These are phyloP conservation scores for Trichoderma asperellum DNA, from an alignment of 2,329 filamentous ascomycete species.

Conservation along the genomic window DNA sequence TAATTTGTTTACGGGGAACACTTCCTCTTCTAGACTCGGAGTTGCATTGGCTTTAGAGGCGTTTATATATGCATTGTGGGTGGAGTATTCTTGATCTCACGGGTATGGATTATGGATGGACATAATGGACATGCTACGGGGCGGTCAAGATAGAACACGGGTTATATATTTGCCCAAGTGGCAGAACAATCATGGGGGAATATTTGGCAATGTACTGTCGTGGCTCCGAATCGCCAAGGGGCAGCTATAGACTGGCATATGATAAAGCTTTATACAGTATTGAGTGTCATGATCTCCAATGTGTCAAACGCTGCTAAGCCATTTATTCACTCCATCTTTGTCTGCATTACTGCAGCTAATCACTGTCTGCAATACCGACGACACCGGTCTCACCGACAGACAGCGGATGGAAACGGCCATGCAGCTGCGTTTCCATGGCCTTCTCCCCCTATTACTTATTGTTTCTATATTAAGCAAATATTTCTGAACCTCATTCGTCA, in stretches of 20 bases:
- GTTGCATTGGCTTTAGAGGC: constrained; percentile 13
- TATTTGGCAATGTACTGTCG: not conserved
- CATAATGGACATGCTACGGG: not conserved
- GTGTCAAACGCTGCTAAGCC: not conserved
- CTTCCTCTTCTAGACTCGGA: constrained; percentile 4
- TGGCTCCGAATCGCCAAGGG: not conserved
- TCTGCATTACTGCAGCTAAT: not conserved
- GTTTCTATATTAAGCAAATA: not conserved
- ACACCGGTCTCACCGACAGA: not conserved
- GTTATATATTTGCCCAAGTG: not conserved
- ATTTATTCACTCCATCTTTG: not conserved
- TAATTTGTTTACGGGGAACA: not conserved
- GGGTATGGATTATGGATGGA: not conserved
- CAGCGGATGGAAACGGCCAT: not conserved
- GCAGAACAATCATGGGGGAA: not conserved
- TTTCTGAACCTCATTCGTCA: not conserved
- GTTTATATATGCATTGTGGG: constrained; percentile 17
- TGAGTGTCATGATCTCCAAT: not conserved
- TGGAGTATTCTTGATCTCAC: not conserved
- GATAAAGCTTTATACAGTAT: not conserved
- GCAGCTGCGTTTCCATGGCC: not conserved
- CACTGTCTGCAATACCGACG: not conserved
- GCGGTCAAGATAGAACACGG: not conserved
- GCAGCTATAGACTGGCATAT: not conserved
- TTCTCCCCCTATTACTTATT: not conserved